Evolutionary conservation across 2,329 filamentous ascomycete species (phyloP), one percentile per base, ranked within the genome.

Genomic region (Alternaria gaisen): DNA sequence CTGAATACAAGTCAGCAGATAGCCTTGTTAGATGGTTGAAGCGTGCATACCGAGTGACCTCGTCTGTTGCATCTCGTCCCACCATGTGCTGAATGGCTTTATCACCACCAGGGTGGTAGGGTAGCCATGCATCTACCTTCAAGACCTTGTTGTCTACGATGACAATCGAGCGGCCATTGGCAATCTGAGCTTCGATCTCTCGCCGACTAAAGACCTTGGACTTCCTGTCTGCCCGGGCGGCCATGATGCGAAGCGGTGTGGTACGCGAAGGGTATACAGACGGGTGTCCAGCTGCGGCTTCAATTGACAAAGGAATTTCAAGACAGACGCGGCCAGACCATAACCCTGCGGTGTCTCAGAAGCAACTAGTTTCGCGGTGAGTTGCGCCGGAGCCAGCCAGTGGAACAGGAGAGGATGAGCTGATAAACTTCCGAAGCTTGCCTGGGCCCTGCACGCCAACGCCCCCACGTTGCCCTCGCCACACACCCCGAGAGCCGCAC

Each of bases 41-140:
- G 20, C 14, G 10, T 56, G 83, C 90, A 52, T 85, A 97, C 92
- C 90, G 92, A 78, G 90, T 92, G 63, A 98, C 90, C 80, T 98
- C 95, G 78, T 97, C 94, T 11, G 94, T 97, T 52, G 93, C 94
- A 87, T 97, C 93, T 80, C 91, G 88, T 63, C 93, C 93, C 62
- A 98, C 87, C 93, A 97, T 95, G 76, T 99, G 95, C 76, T 88
- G 83, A 66, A 99, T 96, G 56, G 94, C 87, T 80, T 93, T 95
- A 72, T 94, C 90, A 69, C 95, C 95, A 58, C 95, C 95, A 12
- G 95, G 95, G 73, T 98, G 95, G 74, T 91, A 97, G 54, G 88
- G 88, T 53, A 96, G 82, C 92, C 93, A 99, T 40, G 90, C 85
- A 78, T 98, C 94, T 32, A 93, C 89, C 81, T 93, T 97, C 68